A percentile compares a stretch with the other conserved stretches of the same genome.
Evolutionary conservation across 75 land plant species (phyloP).

Genomic region (Selaginella moellendorffii): DNA sequence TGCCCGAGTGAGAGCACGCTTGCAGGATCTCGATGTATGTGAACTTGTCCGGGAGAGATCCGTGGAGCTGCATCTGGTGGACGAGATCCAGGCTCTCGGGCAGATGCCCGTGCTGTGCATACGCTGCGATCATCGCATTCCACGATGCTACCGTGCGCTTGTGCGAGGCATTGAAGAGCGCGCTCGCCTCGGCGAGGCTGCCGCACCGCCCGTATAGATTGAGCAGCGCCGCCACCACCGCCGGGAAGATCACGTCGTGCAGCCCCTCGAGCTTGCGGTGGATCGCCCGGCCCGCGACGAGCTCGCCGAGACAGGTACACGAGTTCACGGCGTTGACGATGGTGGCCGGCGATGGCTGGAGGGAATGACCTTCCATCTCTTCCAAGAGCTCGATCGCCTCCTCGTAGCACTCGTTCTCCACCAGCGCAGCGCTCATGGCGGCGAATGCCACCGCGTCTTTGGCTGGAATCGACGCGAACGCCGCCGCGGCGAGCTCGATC

Average conservation of each 20-base stretch:
- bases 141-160: neutral
- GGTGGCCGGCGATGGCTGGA: neutral
- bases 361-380: neutral
- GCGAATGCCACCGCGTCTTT: neutral
- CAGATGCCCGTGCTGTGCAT: constrained; percentile 4
- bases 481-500: neutral
- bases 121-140: neutral
- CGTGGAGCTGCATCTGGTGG: neutral
- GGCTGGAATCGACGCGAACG: neutral
- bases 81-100: neutral
- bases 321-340: neutral
- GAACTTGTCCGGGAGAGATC: neutral
- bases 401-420: neutral
- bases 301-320: constrained; percentile 1
- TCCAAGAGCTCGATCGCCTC: neutral
- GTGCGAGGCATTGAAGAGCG: neutral
- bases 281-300: neutral
- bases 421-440: neutral
- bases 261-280: neutral
- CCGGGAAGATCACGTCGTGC: neutral
- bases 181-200: neutral
- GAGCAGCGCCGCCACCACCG: neutral
- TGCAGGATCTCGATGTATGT: neutral
- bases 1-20: neutral
- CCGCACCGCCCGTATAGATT: constrained; percentile 6